phyloP scores from a whole-genome alignment of 495 filamentous ascomycete genomes.

The Aspergillus nanangensis region DNA sequence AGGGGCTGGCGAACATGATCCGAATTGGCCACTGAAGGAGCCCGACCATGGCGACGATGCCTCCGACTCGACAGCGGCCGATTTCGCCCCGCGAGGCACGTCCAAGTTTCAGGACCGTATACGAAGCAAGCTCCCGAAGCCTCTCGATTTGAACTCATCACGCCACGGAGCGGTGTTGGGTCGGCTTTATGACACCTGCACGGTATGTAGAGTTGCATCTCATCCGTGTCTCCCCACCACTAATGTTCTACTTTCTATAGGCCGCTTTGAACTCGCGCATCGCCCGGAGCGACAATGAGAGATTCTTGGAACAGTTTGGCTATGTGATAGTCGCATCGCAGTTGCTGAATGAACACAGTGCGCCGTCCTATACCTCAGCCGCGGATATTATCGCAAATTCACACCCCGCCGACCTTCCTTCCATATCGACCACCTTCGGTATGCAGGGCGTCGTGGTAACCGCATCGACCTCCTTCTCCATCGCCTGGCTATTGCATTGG shows the following conservation, averaged over 20 bases:
- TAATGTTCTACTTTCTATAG: constrained; percentile 22
- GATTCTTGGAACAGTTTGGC: constrained; percentile 91
- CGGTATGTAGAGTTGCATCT: constrained; percentile 38
- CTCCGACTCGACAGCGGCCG: constrained; percentile 31
- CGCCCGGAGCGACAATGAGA: constrained; percentile 74
- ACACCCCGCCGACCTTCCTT: constrained; percentile 29
- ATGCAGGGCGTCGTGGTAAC: constrained; percentile 50
- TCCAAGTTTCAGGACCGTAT: constrained; percentile 64
- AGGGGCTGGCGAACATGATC: constrained; percentile 46
- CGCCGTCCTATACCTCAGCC: constrained; percentile 42
- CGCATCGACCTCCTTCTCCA: constrained; percentile 55
- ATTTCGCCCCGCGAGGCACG: constrained; percentile 73
- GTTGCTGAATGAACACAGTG: constrained; percentile 66
- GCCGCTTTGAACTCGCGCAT: constrained; percentile 64
- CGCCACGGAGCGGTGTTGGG: constrained; percentile 41
- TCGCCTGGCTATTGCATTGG: constrained; percentile 75
- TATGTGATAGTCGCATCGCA: constrained; percentile 95
- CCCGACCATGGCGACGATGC: constrained; percentile 33
- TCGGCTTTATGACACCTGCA: constrained; percentile 53
- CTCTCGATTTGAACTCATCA: constrained; percentile 54
- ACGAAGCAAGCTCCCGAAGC: constrained; percentile 58
- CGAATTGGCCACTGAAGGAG: constrained; percentile 42
- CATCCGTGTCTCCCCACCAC: neutral
- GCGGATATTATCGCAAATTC: constrained; percentile 33
- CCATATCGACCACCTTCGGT: constrained; percentile 40